Evolutionary conservation across 2,329 filamentous ascomycete species (phyloP).

Genomic region (Coniochaeta prunicola): DNA sequence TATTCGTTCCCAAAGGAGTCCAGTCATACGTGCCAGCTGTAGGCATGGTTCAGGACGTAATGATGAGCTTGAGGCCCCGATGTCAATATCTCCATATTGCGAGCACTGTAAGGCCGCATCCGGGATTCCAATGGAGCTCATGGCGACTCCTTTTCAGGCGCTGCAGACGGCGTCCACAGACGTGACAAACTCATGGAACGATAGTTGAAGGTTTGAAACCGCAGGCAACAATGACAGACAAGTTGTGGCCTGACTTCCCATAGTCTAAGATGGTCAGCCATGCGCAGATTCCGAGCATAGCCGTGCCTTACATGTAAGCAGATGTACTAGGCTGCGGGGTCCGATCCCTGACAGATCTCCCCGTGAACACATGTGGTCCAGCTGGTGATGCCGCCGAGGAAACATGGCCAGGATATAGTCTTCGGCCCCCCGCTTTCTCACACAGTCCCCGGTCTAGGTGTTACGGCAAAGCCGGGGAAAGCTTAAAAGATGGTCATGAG

Average conservation of each 20-base stretch:
- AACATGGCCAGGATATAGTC: neutral
- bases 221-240: neutral
- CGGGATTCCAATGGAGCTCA: neutral
- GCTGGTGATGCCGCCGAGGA: neutral
- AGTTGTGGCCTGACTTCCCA: neutral
- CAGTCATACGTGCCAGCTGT: too few relatives aligned
- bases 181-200: neutral
- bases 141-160: neutral
- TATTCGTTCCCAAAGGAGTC: too few relatives aligned
- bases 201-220: neutral
- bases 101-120: neutral
- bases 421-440: neutral
- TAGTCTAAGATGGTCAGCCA: neutral
- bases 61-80: neutral
- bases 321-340: neutral
- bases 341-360: neutral
- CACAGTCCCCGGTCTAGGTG: neutral
- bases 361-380: neutral
- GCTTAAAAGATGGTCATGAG: neutral
- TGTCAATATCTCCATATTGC: neutral
- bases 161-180: neutral
- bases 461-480: neutral
- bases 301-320: neutral
- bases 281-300: neutral
- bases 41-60: neutral